Base-by-base conservation (phyloP, 257 asterid genomes). In the Solanum etuberosum region DNA sequence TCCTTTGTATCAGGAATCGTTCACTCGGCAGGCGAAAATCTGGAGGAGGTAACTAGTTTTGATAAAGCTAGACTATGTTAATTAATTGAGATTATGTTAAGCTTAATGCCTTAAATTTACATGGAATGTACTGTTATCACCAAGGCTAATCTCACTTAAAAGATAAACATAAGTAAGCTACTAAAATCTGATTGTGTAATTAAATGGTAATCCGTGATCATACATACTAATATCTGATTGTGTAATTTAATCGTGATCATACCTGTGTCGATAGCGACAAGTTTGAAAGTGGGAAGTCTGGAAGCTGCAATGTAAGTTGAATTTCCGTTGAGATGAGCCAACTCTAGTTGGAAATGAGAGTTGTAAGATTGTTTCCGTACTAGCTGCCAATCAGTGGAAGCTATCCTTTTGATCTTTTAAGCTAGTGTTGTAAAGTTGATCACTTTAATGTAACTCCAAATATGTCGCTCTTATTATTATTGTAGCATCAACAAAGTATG, bases 21-120 rank as follows among this genome's bases (percentile, higher is more conserved):
- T 89, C 95, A 27, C 93, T 92, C 57, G 97, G 98, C 68, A 92
- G 99, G 92, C 99, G 98, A 87, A 96, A 95, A 91, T 95, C 98
- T 89, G 99, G 98, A 87, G 98, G 96, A 89, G 98, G 99, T 95
- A 85, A 89, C 89, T 83, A 83, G 54, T 61, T 80, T 46, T 78
- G 38, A 78, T 78, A 42, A 20, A 25, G 61, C 63, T 78, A 42
- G 61, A 42, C 10, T 54, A 18, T 54, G 63, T 18, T 27, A 15
- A 46, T 48, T 48, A 48, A 51, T 31, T 81, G 43, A 48, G 21
- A 46, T 31, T 48, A 31, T 29, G 21, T 81, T 48, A 31, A 81
- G 43, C 85, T 78, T 46, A 80, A 27, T 29, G 42, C 84, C 18
- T 80, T 43, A 46, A 29, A 80, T 29, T 43, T 27, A 2, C 84